A percentile compares a stretch with the other conserved stretches of the same genome.
These are phyloP conservation scores for Microcyclosporella mali DNA, from an alignment of 2,329 filamentous ascomycete species.

Conservation along the genomic window DNA sequence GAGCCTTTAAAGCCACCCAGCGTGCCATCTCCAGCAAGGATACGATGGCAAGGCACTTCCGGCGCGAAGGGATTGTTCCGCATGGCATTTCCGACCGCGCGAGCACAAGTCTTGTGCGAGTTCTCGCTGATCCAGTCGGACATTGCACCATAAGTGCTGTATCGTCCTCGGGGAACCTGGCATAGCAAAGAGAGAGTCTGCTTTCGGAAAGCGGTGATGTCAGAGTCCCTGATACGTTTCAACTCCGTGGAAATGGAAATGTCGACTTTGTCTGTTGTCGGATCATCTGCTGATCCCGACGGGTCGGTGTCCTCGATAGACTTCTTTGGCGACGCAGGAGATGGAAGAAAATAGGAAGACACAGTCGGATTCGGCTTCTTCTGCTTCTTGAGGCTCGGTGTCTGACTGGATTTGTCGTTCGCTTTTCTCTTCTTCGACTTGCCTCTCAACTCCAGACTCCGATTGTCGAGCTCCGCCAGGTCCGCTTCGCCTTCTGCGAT, in stretches of 20 bases:
- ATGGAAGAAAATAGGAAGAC: constrained; percentile 28
- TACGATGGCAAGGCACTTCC: constrained; percentile 39
- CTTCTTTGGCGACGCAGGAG: constrained; percentile 14
- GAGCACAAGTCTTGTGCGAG: constrained; percentile 32
- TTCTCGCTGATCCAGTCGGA: constrained; percentile 28
- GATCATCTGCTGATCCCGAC: too few species aligned
- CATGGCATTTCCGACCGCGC: constrained; percentile 38
- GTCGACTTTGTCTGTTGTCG: constrained; percentile 5
- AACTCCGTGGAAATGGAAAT: constrained; percentile 29
- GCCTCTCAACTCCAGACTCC: constrained; percentile 36
- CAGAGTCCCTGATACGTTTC: constrained; percentile 38
- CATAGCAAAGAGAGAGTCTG: constrained; percentile 31
- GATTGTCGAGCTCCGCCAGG: constrained; percentile 35
- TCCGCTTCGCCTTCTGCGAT: constrained; percentile 35
- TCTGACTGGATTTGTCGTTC: not conserved
- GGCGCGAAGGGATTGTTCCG: constrained; percentile 40
- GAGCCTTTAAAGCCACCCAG: constrained; percentile 49
- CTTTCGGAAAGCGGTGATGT: constrained; percentile 46
- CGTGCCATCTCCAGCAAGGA: constrained; percentile 31
- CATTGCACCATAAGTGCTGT: constrained; percentile 34
- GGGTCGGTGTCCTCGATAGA: not conserved
- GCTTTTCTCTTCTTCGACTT: constrained; percentile 23
- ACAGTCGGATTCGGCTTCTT: constrained; percentile 13
- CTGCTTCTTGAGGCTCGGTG: not conserved
- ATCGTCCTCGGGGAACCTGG: constrained; percentile 31